Conservation (phyloP, 129 eudicot species). For the Chrysanthemum lavandulifolium region DNA sequence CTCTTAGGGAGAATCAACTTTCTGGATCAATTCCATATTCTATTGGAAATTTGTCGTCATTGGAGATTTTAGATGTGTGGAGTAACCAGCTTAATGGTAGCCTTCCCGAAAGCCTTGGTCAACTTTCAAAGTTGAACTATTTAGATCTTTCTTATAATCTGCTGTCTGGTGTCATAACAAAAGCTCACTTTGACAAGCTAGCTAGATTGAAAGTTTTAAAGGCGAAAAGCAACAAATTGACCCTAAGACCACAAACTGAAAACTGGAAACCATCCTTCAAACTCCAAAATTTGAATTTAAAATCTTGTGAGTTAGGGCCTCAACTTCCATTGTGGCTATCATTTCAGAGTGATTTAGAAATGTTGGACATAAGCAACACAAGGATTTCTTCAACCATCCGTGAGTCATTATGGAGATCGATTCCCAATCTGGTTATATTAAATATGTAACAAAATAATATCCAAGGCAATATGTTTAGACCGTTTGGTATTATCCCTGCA, state of each 20-base stretch:
- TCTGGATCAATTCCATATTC: neutral
- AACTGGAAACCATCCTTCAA: neutral
- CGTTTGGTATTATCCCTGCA: neutral
- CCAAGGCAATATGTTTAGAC: neutral
- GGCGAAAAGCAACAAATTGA: neutral
- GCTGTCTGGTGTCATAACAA: neutral
- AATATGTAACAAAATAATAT: neutral
- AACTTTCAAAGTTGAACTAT: neutral
- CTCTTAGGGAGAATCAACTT: neutral
- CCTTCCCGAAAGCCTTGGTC: neutral
- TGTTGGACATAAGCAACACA: neutral
- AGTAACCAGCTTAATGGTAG: neutral
- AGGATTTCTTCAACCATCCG: neutral
- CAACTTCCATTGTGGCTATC: neutral
- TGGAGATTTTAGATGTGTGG: neutral
- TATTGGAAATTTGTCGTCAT: neutral
- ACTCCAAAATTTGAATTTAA: neutral
- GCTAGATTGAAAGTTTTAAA: neutral
- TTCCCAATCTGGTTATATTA: neutral
- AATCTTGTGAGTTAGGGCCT: neutral
- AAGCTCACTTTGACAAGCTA: constrained; percentile 1
- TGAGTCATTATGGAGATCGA: neutral
- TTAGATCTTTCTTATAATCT: neutral
- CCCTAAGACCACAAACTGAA: neutral
- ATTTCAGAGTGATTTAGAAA: neutral